Base-by-base conservation (phyloP, 306 rosid species). In the Argentina anserina region DNA sequence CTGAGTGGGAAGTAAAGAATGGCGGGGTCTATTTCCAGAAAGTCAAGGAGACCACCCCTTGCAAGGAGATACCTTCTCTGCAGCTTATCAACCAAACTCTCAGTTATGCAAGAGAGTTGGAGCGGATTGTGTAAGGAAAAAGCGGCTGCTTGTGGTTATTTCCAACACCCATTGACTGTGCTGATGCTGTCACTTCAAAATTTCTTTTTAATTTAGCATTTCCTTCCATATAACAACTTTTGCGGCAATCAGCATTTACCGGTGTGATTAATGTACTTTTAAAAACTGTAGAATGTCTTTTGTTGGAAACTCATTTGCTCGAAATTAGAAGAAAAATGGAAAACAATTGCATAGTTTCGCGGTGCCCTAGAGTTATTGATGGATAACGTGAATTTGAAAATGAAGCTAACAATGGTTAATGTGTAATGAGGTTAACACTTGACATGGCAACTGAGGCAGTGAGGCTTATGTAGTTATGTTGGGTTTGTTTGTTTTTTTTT, bases 41-140 rank as follows among this genome's bases (percentile, higher is more conserved):
- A 84, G 96, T 93, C 21, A 94, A 91, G 82, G 99, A 91, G 47
- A 84, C 96, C 26, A 86, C 95, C 46, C 99, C 99, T 18, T 88
- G 96, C 96, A 94, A 91, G 88, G 99, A 94, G 78, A 94, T 94
- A 53, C 99, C 97, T 42, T 94, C 96, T 39, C 85, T 94, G 78
- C 99, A 91, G 76, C 95, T 94, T 62, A 94, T 94, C 90, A 94
- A 94, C 85, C 97, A 94, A 82, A 94, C 99, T 0, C 99, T 91
- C 52, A 94, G 99, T 77, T 94, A 91, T 52, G 97, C 99, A 21
- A 87, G 99, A 84, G 99, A 94, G 86, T 88, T 94, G 89, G 99
- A 94, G 97, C 86, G 99, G 85, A 94, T 94, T 81, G 97, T 94
- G 78, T 91, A 76, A 52, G 29, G 84, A 63, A 65, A 77, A 77